These are phyloP conservation scores for Phytopythium mirpurense DNA, from an alignment of 352 stramenopile genomes.

Conservation along the genomic window DNA sequence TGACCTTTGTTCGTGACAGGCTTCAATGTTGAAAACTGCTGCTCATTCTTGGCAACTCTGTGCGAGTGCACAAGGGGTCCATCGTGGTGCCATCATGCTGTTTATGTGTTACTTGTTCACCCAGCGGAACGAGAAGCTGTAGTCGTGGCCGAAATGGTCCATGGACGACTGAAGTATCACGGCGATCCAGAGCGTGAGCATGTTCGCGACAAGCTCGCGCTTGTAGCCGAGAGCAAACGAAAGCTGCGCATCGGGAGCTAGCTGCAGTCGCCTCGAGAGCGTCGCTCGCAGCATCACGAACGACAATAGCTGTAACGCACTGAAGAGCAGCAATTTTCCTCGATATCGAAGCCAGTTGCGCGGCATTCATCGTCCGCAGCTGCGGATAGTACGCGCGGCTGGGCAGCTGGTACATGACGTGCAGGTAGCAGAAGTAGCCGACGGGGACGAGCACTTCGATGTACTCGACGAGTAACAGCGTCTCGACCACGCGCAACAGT, in stretches of 20 bases:
- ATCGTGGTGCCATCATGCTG: no score
- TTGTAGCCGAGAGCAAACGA: neutral
- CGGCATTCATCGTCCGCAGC: neutral
- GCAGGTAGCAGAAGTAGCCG: constrained; percentile 6
- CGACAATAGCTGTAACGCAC: neutral
- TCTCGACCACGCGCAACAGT: constrained; percentile 2
- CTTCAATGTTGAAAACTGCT: no score
- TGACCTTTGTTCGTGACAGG: no score
- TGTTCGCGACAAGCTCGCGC: neutral
- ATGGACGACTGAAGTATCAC: neutral
- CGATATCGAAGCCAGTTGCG: neutral
- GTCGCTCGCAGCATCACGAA: constrained; percentile 1
- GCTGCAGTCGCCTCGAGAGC: neutral
- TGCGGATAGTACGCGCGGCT: constrained; percentile 8
- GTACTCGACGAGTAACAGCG: constrained; percentile 8
- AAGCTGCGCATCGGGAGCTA: neutral
- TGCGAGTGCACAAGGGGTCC: no score
- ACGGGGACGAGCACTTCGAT: constrained; percentile 7
- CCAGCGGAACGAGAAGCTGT: neutral
- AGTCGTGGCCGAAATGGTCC: constrained; percentile 1
- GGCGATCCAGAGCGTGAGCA: neutral
- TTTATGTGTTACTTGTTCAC: neutral
- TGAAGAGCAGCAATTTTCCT: neutral
- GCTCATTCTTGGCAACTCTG: no score
- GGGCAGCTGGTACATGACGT: constrained; percentile 5